phyloP scores from a whole-genome alignment of 2,329 filamentous ascomycete species.

The Aspergillus japonicus region DNA sequence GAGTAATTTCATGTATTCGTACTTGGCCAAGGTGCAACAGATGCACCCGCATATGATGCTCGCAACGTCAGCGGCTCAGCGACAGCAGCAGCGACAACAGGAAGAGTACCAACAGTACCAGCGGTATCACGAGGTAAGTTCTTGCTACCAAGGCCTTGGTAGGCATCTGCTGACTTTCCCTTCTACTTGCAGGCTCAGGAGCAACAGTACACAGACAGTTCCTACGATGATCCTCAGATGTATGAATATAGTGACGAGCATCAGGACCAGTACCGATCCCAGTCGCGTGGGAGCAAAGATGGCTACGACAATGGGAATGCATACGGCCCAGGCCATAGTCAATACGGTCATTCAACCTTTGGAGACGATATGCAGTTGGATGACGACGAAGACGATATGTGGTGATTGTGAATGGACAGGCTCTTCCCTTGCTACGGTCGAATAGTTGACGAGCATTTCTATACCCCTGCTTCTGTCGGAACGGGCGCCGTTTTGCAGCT shows the following conservation, averaged over 20 bases:
- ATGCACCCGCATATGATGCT: slow-evolving; percentile 97
- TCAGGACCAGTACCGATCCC: slow-evolving; percentile 37
- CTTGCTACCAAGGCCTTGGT: background rate
- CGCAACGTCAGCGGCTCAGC: slow-evolving; percentile 73
- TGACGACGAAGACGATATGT: slow-evolving; percentile 50
- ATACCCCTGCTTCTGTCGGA: slow-evolving; percentile 34
- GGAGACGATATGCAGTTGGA: slow-evolving; percentile 44
- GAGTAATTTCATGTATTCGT: slow-evolving; percentile 99
- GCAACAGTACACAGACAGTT: slow-evolving; percentile 40
- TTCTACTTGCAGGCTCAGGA: slow-evolving; percentile 22
- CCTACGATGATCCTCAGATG: slow-evolving; percentile 52
- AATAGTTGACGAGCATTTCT: slow-evolving; percentile 27
- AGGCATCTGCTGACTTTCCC: background rate
- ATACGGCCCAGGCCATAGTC: slow-evolving; percentile 38
- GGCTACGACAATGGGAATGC: slow-evolving; percentile 39
- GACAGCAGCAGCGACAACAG: slow-evolving; percentile 46
- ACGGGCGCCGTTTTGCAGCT: slow-evolving; percentile 24
- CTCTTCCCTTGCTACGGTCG: slow-evolving; percentile 24
- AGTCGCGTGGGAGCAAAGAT: slow-evolving; percentile 38
- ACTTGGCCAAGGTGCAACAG: slow-evolving; percentile 95
- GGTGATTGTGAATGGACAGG: slow-evolving; percentile 37
- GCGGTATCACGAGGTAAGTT: slow-evolving; percentile 47
- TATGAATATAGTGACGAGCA: slow-evolving; percentile 52
- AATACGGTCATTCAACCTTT: slow-evolving; percentile 42
- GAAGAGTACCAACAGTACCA: slow-evolving; percentile 49